A percentile compares a stretch with the other conserved stretches of the same genome.
These are phyloP conservation scores for Tricholoma matsutake DNA, from an alignment of 768 basidiomycete species.

Conservation along the genomic window DNA sequence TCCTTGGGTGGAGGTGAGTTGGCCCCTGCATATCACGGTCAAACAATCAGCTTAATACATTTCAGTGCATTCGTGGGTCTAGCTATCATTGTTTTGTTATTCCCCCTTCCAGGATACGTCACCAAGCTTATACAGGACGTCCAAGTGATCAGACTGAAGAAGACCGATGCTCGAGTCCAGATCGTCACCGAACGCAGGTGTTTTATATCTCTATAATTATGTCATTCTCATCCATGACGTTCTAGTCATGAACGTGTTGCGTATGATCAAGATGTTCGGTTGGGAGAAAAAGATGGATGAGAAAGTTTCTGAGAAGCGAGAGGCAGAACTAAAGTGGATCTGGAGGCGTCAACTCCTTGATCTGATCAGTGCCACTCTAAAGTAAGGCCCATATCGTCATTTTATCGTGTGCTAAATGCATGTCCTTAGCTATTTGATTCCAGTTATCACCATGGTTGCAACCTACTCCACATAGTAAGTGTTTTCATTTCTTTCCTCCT, in stretches of 20 bases:
- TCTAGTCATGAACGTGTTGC: slow-evolving; percentile 50
- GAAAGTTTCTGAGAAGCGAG: slow-evolving; percentile 52
- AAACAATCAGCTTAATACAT: slow-evolving; percentile 4
- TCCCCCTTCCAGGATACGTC: slow-evolving; percentile 58
- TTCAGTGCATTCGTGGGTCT: slow-evolving; percentile 57
- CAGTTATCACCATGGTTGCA: slow-evolving; percentile 61
- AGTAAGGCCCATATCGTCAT: slow-evolving; percentile 29
- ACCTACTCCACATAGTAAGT: slow-evolving; percentile 60
- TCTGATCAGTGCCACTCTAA: slow-evolving; percentile 40
- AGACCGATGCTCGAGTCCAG: slow-evolving; percentile 57
- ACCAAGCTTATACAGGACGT: slow-evolving; percentile 44
- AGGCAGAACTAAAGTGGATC: slow-evolving; percentile 55
- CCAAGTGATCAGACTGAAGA: slow-evolving; percentile 51
- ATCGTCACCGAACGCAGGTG: slow-evolving; percentile 54
- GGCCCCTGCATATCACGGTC: neutral
- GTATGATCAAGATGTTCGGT: slow-evolving; percentile 73
- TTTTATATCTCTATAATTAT: slow-evolving; percentile 15
- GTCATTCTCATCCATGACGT: slow-evolving; percentile 19
- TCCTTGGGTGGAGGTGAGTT: slow-evolving; percentile 47
- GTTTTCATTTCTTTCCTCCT: neutral
- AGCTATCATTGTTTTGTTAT: slow-evolving; percentile 44
- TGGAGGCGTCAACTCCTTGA: slow-evolving; percentile 51
- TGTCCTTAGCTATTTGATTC: slow-evolving; percentile 49
- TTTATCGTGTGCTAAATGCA: neutral
- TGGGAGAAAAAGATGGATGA: slow-evolving; percentile 58